phyloP scores from a whole-genome alignment of 2,329 filamentous ascomycete genomes.

The Aureobasidium sp. region DNA sequence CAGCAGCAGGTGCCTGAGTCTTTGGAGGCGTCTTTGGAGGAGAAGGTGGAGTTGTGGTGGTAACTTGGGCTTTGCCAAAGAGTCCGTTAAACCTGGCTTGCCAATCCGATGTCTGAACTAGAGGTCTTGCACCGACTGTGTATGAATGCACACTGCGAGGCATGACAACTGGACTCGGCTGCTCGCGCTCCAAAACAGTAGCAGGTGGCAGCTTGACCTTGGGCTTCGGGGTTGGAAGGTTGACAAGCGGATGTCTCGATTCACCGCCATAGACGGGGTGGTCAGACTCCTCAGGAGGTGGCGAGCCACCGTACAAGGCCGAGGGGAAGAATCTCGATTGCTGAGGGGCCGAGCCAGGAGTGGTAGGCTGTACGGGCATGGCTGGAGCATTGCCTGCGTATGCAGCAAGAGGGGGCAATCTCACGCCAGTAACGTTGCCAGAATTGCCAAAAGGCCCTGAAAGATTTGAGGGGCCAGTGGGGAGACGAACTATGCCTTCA shows the following conservation, averaged over 20 bases:
- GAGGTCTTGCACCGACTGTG: conserved; percentile 35
- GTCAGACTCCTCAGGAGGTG: conserved; percentile 64
- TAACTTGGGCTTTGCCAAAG: conserved; percentile 54
- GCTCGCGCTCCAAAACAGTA: conserved; percentile 33
- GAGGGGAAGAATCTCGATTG: conserved; percentile 35
- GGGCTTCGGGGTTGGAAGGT: conserved; percentile 62
- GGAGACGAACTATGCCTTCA: conserved; percentile 30
- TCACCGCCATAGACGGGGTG: conserved; percentile 70
- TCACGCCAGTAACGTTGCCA: conserved; percentile 13
- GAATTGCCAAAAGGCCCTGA: neutral
- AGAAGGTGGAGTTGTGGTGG: conserved; percentile 31
- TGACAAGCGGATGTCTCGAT: conserved; percentile 58
- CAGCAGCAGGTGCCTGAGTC: conserved; percentile 31
- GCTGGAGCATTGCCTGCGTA: conserved; percentile 20
- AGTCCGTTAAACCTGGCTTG: conserved; percentile 79
- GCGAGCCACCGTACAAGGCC: conserved; percentile 44
- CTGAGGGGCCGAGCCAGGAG: conserved; percentile 14
- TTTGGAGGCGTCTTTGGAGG: conserved; percentile 34
- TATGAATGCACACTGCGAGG: conserved; percentile 32
- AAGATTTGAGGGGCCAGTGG: conserved; percentile 18
- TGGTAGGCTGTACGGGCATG: conserved; percentile 2
- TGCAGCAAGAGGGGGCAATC: conserved; percentile 19
- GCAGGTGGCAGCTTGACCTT: conserved; percentile 73
- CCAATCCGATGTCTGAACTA: conserved; percentile 54
- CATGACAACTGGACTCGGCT: conserved; percentile 36